A percentile compares a stretch with the other conserved stretches of the same genome.
These are phyloP conservation scores for Prunus salicina DNA, from an alignment of 306 rosid genomes.

Conservation along the genomic window DNA sequence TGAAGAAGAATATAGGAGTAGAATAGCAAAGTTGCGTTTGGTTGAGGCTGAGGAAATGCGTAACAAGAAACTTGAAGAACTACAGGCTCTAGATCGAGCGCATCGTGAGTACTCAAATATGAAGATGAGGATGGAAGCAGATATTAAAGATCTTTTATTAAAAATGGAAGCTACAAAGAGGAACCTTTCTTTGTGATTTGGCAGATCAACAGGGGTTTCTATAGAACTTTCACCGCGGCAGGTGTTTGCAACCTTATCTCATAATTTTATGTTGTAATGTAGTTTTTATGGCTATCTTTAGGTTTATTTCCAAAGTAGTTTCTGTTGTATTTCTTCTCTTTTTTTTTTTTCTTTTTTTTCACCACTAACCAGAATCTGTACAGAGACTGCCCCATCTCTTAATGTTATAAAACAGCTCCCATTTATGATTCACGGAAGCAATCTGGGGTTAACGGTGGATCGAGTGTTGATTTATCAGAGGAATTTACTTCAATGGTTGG, in stretches of 20 bases:
- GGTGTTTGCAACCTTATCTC: not conserved
- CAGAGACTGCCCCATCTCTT: slow-evolving; percentile 46
- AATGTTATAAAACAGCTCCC: slow-evolving; percentile 34
- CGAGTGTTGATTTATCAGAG: not conserved
- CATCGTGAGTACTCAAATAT: slow-evolving; percentile 75
- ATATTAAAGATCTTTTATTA: slow-evolving; percentile 74
- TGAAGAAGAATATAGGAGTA: slow-evolving; percentile 71
- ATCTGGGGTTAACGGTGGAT: not conserved
- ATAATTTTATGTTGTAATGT: slow-evolving; percentile 11
- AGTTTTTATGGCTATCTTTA: slow-evolving; percentile 2
- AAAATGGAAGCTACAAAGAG: slow-evolving; percentile 97
- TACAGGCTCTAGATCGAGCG: slow-evolving; percentile 70
- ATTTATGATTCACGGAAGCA: slow-evolving; percentile 27
- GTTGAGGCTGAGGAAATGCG: slow-evolving; percentile 75
- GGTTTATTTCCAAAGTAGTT: not conserved
- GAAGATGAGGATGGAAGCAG: slow-evolving; percentile 91
- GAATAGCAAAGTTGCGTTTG: slow-evolving; percentile 67
- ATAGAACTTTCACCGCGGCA: not conserved
- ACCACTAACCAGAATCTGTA: slow-evolving; percentile 60
- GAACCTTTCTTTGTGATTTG: slow-evolving; percentile 61
- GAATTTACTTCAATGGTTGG: not conserved
- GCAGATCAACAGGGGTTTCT: slow-evolving; percentile 2
- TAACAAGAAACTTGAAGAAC: slow-evolving; percentile 71
- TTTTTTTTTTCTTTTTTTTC: not conserved
- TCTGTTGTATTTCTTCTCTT: not conserved